Evolutionary conservation across 768 basidiomycete genomes (phyloP).

Genomic region (Kwoniella europaea): DNA sequence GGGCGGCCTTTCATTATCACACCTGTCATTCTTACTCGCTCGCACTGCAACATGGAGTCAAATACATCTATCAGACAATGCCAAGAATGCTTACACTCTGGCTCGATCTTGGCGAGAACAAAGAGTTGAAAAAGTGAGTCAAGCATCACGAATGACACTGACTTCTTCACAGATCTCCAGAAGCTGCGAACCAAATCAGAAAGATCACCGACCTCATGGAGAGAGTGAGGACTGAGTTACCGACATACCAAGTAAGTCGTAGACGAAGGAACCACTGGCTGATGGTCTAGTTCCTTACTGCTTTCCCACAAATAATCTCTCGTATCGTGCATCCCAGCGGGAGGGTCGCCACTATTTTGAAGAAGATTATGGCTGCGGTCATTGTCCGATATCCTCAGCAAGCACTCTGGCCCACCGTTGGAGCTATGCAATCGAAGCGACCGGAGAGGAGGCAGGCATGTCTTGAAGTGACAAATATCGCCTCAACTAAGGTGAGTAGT

Average conservation of each 20-base stretch:
- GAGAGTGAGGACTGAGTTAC: constrained; percentile 66
- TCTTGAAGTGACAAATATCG: constrained; percentile 41
- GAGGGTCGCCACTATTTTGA: constrained; percentile 68
- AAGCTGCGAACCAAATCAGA: constrained; percentile 49
- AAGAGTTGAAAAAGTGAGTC: constrained; percentile 29
- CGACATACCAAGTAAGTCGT: constrained; percentile 74
- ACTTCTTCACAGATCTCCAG: constrained; percentile 4
- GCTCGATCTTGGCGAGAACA: constrained; percentile 85
- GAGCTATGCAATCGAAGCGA: constrained; percentile 84
- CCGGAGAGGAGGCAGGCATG: constrained; percentile 68
- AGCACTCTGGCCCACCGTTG: constrained; percentile 88
- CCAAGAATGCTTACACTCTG: constrained; percentile 92
- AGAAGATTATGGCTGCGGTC: constrained; percentile 71
- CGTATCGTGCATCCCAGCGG: constrained; percentile 77
- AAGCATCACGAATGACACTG: background rate
- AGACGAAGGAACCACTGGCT: background rate
- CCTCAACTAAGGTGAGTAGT: background rate
- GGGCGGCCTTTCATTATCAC: constrained; percentile 52
- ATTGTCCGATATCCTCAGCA: constrained; percentile 86
- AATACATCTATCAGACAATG: constrained; percentile 94
- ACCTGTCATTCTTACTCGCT: constrained; percentile 70
- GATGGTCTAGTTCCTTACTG: constrained; percentile 80
- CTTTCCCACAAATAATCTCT: constrained; percentile 95
- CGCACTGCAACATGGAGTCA: constrained; percentile 81
- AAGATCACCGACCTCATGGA: constrained; percentile 68